phyloP scores from a whole-genome alignment of 768 basidiomycete species.

The Inosperma sp. region DNA sequence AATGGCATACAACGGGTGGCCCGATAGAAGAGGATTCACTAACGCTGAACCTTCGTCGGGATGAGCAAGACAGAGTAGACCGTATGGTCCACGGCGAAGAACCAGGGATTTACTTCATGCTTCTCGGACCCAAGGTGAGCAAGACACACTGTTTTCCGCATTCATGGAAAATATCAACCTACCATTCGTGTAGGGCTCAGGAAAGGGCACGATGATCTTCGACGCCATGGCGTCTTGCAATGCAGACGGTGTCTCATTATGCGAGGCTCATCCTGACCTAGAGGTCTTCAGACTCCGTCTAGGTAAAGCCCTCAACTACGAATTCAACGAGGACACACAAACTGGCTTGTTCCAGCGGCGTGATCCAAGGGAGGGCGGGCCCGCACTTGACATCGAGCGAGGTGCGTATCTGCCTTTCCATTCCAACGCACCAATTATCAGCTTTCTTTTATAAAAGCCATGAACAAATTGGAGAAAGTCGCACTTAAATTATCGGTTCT shows the following conservation, averaged over 20 bases:
- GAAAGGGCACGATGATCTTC: constrained; percentile 80
- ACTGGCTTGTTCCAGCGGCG: constrained; percentile 74
- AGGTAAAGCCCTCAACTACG: constrained; percentile 82
- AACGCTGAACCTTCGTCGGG: constrained; percentile 63
- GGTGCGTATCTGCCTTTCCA: constrained; percentile 35
- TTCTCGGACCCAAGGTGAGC: constrained; percentile 79
- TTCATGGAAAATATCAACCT: neutral
- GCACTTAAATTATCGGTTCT: constrained; percentile 58
- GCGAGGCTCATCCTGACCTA: constrained; percentile 81
- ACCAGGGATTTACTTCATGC: constrained; percentile 66
- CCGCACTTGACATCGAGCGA: constrained; percentile 77
- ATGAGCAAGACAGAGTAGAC: constrained; percentile 74
- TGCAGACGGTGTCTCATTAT: constrained; percentile 68
- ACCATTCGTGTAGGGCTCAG: constrained; percentile 51
- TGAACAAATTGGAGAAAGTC: constrained; percentile 85
- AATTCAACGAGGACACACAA: constrained; percentile 81
- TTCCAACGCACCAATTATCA: neutral
- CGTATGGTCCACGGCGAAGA: constrained; percentile 72
- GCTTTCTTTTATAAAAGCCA: constrained; percentile 42
- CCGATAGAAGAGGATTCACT: constrained; percentile 30
- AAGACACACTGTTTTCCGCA: constrained; percentile 10
- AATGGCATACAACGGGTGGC: constrained; percentile 37
- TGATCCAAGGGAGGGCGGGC: constrained; percentile 82
- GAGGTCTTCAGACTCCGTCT: constrained; percentile 83
- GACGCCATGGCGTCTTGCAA: constrained; percentile 72